Conservation (phyloP, 176 grass and related monocot genomes). For the Triticum monococcum region DNA sequence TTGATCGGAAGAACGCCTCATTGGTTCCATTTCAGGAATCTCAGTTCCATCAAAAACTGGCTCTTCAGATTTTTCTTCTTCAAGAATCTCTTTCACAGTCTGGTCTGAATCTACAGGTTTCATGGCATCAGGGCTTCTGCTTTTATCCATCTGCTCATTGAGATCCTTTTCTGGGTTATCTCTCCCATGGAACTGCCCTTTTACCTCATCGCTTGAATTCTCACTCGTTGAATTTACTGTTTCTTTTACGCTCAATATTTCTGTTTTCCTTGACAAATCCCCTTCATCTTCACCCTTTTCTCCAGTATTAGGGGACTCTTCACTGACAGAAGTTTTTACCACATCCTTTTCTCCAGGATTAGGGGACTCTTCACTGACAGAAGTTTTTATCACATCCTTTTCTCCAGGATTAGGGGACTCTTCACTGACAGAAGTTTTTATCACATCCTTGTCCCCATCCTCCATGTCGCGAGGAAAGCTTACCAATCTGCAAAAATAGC, state of each 20-base stretch:
- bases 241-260: slow-evolving; percentile 44
- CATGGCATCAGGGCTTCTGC: slow-evolving; percentile 18
- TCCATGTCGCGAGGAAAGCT: slow-evolving; percentile 35
- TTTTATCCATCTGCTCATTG: slow-evolving; percentile 29
- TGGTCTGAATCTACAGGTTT: slow-evolving; percentile 42
- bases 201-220: slow-evolving; percentile 18
- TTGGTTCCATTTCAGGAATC: slow-evolving; percentile 63
- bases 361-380: slow-evolving; percentile 33
- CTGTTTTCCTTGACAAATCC: slow-evolving; percentile 38
- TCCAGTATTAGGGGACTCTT: slow-evolving; percentile 41
- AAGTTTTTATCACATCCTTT: slow-evolving; percentile 16
- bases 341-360: slow-evolving; percentile 30
- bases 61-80: slow-evolving; percentile 69
- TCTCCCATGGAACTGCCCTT: slow-evolving; percentile 23
- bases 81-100: slow-evolving; percentile 45
- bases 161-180: slow-evolving; percentile 35
- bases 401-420: slow-evolving; percentile 38
- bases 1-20: slow-evolving; percentile 47
- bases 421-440: slow-evolving; percentile 6
- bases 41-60: slow-evolving; percentile 97
- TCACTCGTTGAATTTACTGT: slow-evolving; percentile 22
- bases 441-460: slow-evolving; percentile 35
- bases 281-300: slow-evolving; percentile 39
- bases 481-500: slow-evolving; percentile 15
- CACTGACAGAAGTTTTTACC: background rate